A percentile compares a stretch with the other conserved stretches of the same genome.
Conservation (phyloP, 2,329 filamentous ascomycete genomes). For the Simplicillium aogashimaense region DNA sequence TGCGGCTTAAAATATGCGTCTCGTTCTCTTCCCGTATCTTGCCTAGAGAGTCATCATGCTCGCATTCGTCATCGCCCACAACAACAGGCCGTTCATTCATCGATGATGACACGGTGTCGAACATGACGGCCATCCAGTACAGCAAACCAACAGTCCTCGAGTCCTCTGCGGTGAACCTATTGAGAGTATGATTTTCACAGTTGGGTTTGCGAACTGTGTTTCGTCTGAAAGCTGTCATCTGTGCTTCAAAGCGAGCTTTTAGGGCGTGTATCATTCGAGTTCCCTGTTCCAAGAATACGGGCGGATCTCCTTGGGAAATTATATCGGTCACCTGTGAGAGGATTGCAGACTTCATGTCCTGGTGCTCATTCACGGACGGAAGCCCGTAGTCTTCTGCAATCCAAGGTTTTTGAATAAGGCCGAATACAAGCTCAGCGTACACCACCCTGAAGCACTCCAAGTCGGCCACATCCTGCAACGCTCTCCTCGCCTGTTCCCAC, state of each 20-base stretch:
- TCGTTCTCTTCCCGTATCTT: constrained; percentile 4
- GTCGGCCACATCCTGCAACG: constrained; percentile 17
- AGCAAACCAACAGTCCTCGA: constrained; percentile 38
- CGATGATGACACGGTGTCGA: constrained; percentile 45
- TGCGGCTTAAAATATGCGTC: no score
- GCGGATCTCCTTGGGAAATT: constrained; percentile 12
- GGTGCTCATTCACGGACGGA: no score
- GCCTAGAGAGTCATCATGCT: no score
- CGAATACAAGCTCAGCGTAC: no score
- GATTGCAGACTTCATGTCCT: no score
- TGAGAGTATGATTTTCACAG: no score
- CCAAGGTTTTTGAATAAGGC: no score
- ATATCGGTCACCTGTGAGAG: constrained; percentile 8
- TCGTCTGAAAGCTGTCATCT: no score
- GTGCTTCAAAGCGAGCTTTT: constrained; percentile 13
- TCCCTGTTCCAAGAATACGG: constrained; percentile 16
- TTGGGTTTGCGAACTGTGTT: no score
- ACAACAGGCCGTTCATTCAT: constrained; percentile 24
- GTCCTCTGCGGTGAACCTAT: constrained; percentile 9
- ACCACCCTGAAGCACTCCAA: constrained; percentile 7
- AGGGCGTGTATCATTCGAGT: constrained; percentile 16
- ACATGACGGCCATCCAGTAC: constrained; percentile 51
- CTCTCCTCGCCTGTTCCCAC: constrained; percentile 18
- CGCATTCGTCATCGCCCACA: constrained; percentile 14
- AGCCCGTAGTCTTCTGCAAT: no score